Evolutionary conservation across 805 yeast species (phyloP).

Genomic region (Sugiyamaella lignohabitans): DNA sequence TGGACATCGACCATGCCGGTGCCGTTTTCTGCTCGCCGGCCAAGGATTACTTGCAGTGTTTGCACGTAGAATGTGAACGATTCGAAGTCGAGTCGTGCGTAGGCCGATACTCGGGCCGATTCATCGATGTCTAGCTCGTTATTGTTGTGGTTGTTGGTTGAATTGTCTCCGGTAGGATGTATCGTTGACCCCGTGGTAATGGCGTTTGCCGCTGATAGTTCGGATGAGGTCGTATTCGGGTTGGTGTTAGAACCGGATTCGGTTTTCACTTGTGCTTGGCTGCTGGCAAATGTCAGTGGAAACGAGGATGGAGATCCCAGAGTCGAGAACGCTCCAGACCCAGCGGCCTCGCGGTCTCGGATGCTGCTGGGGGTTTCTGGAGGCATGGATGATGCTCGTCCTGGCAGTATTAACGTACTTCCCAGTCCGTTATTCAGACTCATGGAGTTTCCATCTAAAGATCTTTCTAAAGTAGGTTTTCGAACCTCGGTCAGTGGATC

Average conservation of each 20-base stretch:
- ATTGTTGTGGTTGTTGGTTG: neutral
- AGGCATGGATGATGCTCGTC: slow-evolving; percentile 2
- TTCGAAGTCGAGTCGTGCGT: slow-evolving; percentile 70
- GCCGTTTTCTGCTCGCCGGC: slow-evolving; percentile 78
- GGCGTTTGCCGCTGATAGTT: slow-evolving; percentile 7
- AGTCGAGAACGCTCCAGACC: slow-evolving; percentile 2
- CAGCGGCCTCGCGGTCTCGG: slow-evolving; percentile 2
- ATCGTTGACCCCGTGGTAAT: slow-evolving; percentile 4
- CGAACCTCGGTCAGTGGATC: neutral
- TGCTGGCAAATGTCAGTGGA: slow-evolving; percentile 21
- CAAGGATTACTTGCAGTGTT: slow-evolving; percentile 87
- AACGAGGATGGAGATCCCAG: slow-evolving; percentile 10
- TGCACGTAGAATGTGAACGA: slow-evolving; percentile 93
- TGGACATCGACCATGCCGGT: slow-evolving; percentile 65
- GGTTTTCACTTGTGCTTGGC: neutral
- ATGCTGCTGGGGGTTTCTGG: neutral
- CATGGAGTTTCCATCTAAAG: too few relatives aligned
- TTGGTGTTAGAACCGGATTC: neutral
- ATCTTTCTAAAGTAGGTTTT: neutral
- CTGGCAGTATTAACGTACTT: neutral
- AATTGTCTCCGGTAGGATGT: neutral
- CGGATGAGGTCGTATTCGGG: neutral
- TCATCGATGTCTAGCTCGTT: slow-evolving; percentile 10
- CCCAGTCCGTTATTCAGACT: neutral
- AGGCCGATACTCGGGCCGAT: slow-evolving; percentile 36